Conservation (phyloP, 345 rosid species). For the Eucalyptus erythrocorys region DNA sequence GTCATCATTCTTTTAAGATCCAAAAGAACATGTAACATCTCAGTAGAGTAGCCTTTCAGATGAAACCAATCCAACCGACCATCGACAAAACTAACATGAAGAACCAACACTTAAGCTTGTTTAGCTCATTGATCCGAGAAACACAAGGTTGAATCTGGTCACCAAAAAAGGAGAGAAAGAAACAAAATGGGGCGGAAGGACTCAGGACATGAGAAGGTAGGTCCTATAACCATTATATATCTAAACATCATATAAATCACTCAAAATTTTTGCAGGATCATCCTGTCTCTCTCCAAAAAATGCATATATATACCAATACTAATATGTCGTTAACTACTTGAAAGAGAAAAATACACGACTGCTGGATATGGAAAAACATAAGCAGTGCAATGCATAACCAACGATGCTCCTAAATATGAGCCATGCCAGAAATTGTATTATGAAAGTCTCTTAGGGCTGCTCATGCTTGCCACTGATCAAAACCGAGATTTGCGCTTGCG, state of each 20-base stretch:
- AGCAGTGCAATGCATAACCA: neutral
- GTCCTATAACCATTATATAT: neutral
- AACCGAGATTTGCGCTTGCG: slow-evolving; percentile 74
- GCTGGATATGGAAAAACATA: neutral
- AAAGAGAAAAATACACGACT: neutral
- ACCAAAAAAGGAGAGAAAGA: neutral
- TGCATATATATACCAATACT: neutral
- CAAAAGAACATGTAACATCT: neutral
- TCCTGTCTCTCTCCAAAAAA: neutral
- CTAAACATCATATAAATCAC: neutral
- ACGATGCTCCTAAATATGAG: neutral
- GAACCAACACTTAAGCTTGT: neutral
- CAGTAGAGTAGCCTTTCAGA: neutral
- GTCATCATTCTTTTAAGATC: neutral
- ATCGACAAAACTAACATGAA: neutral
- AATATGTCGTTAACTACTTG: neutral
- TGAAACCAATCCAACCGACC: neutral
- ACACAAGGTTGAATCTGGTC: neutral
- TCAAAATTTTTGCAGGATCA: neutral
- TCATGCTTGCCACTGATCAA: slow-evolving; percentile 7
- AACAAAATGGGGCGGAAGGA: neutral
- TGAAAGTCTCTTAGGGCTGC: neutral
- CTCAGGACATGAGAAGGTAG: neutral
- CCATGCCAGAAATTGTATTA: neutral
- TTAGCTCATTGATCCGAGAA: neutral